Base-by-base conservation (phyloP, 257 asterid genomes). In the Pogostemon cablin region DNA sequence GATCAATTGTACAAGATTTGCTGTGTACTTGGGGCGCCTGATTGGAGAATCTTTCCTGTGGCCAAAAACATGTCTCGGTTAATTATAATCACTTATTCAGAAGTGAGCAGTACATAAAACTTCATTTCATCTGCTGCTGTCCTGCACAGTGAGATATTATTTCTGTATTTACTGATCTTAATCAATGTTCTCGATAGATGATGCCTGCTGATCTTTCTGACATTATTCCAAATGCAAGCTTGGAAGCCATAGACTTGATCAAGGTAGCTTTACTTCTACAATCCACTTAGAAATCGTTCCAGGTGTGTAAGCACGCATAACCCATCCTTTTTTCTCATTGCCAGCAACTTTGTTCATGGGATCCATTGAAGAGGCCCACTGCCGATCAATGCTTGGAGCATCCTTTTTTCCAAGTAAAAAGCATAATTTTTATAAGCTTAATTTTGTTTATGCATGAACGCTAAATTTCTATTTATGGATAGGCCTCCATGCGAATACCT, bases 301-400 rank as follows among this genome's bases (percentile, higher is more conserved):
- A 44, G 15, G 38, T 4, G 47, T 12, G 35, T 3, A 59, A 59
- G 77, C 40, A 15, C 53, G 7, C 64, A 32, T 6, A 54, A 25
- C 12, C 62, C 66, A 34, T 17, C 37, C 37, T 37, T 59, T 44
- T 20, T 3, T 62, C 10, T 48, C 75, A 61, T 38, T 20, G 70
- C 46, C 85, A 91, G 98, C 91, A 89, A 91, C 93, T 91, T 60
- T 84, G 87, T 76, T 89, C 98, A 3, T 91, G 98, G 96, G 96
- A 91, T 82, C 98, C 98, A 52, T 71, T 76, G 54, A 81, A 85
- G 82, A 85, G 98, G 76, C 96, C 95, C 47, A 84, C 96, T 17
- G 98, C 98, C 48, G 96, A 91, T 43, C 91, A 89, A 50, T 91
- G 98, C 79, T 82, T 91, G 80, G 88, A 83, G 74, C 96, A 89